Base-by-base conservation (phyloP, 2,329 filamentous ascomycete species). In the Endocalyx cinctus region DNA sequence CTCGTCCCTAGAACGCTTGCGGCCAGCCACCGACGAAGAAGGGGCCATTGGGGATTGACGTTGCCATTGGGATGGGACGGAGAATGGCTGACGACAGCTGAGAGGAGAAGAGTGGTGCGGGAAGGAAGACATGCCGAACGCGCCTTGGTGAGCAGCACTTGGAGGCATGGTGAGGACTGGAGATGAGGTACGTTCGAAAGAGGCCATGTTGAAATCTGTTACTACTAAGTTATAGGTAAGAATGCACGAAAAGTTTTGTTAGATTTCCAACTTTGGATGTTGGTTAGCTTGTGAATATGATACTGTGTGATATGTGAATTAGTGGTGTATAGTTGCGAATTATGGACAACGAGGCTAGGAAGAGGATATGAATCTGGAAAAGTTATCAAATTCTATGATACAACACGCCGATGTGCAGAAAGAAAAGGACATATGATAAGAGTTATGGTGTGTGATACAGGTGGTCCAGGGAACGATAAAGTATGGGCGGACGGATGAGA, bases 1-100 rank as follows among this genome's bases (percentile, higher is more conserved):
- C 58, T 89, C 84, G 51, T 85, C 81, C 54, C 84, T 75, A 42
- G 82, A 86, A 47, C 84, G 80, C 64, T 89, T 89, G 55, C 82
- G 79, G 46, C 84, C 81, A 47, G 76, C 75, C n/a, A 58, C 56
- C 26, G 54, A 51, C 25, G 51, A 46, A 12, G 52, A 43, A 16
- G 50, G 42, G 23, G 51, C 41, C 14, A 55, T 44, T n/a, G n/a
- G n/a, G n/a, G n/a, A n/a, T n/a, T n/a, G n/a, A n/a, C n/a, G n/a
- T n/a, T n/a, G n/a, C n/a, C n/a, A n/a, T n/a, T n/a, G n/a, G 27
- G 40, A 20, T 27, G 53, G 55, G 16, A 55, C 47, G 51, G 58
- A 58, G n/a, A 23, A 23, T 8, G 20, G 20, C 34, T 58, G 51
- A 33, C 58, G 42, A 34, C 48, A 50, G 38, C 45, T 50, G 30